Conservation (phyloP, 768 basidiomycete species). For the Leucosporidium yakuticum region DNA sequence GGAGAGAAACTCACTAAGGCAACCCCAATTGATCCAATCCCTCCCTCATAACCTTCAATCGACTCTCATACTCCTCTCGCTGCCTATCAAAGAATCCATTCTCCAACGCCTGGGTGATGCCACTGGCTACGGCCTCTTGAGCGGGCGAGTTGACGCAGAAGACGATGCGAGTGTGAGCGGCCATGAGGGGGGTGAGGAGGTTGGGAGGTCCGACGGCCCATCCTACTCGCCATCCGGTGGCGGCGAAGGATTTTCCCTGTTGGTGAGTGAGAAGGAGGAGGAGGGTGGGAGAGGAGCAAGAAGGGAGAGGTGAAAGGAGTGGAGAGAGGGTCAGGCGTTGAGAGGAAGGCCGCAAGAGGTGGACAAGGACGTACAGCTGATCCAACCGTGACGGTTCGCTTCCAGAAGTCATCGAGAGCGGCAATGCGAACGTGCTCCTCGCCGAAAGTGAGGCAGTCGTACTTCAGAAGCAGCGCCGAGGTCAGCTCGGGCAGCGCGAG, state of each 20-base stretch:
- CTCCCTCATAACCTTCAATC: conserved; percentile 64
- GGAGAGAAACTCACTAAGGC: conserved; percentile 20
- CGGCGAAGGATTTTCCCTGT: conserved; percentile 64
- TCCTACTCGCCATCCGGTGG: conserved; percentile 95
- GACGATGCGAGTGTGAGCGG: conserved; percentile 82
- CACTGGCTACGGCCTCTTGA: conserved; percentile 56
- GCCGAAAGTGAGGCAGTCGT: conserved; percentile 82
- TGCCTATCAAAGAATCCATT: conserved; percentile 74
- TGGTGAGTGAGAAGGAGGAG: background rate
- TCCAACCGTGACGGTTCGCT: conserved; percentile 89
- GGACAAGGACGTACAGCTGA: conserved; percentile 18
- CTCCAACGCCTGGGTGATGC: conserved; percentile 72
- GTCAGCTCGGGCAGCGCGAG: background rate
- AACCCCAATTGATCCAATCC: conserved; percentile 64
- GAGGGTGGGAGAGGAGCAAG: background rate
- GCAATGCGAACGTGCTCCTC: conserved; percentile 89
- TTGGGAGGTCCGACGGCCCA: conserved; percentile 85
- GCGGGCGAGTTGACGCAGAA: conserved; percentile 56
- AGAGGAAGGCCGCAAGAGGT: background rate
- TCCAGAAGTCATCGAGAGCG: conserved; percentile 96
- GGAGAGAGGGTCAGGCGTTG: background rate
- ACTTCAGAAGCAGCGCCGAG: conserved; percentile 51
- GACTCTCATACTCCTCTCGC: conserved; percentile 66
- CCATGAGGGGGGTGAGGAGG: conserved; percentile 68
- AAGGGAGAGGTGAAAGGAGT: background rate